Evolutionary conservation across 306 rosid species (phyloP).

Genomic region (Erythrophleum fordii): DNA sequence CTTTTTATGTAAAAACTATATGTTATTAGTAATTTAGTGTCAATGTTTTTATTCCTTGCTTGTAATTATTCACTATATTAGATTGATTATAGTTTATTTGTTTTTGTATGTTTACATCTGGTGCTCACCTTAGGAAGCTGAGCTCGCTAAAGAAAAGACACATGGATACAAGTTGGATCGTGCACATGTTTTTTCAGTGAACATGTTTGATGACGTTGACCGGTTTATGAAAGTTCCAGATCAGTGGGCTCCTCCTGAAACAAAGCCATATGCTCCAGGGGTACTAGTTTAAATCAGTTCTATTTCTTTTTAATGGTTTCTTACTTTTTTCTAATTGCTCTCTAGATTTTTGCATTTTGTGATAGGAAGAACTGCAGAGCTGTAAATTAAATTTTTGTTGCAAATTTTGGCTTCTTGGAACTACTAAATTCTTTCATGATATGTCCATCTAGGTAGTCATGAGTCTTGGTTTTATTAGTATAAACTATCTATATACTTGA

Average conservation of each 20-base stretch:
- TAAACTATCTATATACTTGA: background rate
- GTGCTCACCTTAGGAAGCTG: slow-evolving; percentile 73
- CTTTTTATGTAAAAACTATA: background rate
- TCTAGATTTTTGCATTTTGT: background rate
- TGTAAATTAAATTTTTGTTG: background rate
- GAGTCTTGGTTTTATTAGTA: background rate
- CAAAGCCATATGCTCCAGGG: slow-evolving; percentile 69
- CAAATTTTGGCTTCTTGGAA: background rate
- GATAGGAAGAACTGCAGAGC: slow-evolving; percentile 2
- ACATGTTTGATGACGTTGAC: slow-evolving; percentile 81
- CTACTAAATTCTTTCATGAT: background rate
- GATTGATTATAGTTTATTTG: background rate
- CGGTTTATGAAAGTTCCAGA: slow-evolving; percentile 82
- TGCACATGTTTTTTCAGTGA: slow-evolving; percentile 72
- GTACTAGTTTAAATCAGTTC: slow-evolving; percentile 42
- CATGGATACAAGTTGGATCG: slow-evolving; percentile 89
- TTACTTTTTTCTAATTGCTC: background rate
- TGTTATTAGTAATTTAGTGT: background rate
- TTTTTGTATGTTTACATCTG: background rate
- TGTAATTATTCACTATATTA: background rate
- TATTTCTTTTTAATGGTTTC: background rate
- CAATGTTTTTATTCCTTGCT: no score
- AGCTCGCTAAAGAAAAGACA: slow-evolving; percentile 85
- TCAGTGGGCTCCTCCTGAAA: slow-evolving; percentile 87
- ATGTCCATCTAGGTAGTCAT: background rate